Conservation (phyloP, 148 eudicot species). For the Rheum nobile region DNA sequence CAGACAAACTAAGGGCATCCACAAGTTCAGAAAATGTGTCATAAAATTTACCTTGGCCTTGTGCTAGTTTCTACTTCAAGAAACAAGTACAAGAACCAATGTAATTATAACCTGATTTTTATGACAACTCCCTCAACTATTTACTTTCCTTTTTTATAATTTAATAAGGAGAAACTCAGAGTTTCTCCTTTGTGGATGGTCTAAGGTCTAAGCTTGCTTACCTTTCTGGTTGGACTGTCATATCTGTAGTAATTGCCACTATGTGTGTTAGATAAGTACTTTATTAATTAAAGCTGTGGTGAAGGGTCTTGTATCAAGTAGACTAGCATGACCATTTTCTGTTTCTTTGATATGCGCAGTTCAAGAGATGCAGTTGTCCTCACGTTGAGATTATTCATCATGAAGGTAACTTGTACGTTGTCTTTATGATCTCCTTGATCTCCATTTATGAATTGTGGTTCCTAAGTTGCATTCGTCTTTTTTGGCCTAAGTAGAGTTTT, state of each 20-base stretch:
- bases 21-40: too few species aligned
- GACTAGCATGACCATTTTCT: background rate
- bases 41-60: too few species aligned
- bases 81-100: too few species aligned
- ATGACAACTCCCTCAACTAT: too few species aligned
- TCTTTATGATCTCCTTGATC: background rate
- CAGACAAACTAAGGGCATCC: background rate
- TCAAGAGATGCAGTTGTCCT: conserved; percentile 10
- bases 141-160: too few species aligned
- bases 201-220: background rate
- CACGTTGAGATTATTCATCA: conserved; percentile 9
- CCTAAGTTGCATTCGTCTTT: too few species aligned
- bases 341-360: background rate
- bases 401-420: conserved; percentile 6
- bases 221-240: background rate
- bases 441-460: background rate
- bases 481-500: background rate
- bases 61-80: too few species aligned
- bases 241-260: background rate
- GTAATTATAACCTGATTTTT: too few species aligned
- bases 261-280: background rate
- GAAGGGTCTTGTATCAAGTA: background rate
- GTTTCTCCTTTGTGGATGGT: too few species aligned
- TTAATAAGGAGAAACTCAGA: too few species aligned
- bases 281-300: background rate